Conservation (phyloP, 176 grass and related monocot genomes). For the Bromus sterilis region DNA sequence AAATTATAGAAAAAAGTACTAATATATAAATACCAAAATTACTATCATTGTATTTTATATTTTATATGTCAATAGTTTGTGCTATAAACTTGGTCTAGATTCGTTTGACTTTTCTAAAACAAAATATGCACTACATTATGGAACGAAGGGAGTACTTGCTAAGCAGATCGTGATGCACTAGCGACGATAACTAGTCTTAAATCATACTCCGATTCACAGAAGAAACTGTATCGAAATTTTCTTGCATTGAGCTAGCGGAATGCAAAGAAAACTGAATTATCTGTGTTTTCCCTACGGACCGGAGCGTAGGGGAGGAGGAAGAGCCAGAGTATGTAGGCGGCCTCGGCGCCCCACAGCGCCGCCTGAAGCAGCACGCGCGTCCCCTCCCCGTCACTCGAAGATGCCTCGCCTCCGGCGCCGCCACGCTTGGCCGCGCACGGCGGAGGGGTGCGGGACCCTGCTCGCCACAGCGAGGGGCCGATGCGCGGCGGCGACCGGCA, state of each 20-base stretch:
- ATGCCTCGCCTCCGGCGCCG: not conserved
- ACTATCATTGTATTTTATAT: no score
- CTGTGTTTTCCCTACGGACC: slow-evolving; percentile 19
- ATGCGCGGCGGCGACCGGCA: no score
- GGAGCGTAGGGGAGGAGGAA: slow-evolving; percentile 91
- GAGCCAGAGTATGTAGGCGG: slow-evolving; percentile 79
- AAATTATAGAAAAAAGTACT: no score
- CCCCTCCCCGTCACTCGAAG: not conserved
- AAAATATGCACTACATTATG: no score
- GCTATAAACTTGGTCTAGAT: no score
- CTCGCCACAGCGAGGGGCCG: not conserved
- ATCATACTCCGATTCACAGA: not conserved
- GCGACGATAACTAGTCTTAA: not conserved
- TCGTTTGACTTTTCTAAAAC: no score
- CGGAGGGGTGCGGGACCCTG: not conserved
- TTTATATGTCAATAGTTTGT: no score
- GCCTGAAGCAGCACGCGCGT: slow-evolving; percentile 24
- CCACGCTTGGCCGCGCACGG: slow-evolving; percentile 31
- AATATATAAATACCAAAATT: no score
- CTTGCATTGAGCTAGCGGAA: not conserved
- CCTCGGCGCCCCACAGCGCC: slow-evolving; percentile 59
- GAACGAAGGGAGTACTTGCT: no score
- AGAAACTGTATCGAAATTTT: not conserved
- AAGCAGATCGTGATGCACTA: not conserved
- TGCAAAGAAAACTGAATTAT: not conserved